Conservation (phyloP, 495 filamentous ascomycete genomes). For the Hypomontagnella submonticulosa region DNA sequence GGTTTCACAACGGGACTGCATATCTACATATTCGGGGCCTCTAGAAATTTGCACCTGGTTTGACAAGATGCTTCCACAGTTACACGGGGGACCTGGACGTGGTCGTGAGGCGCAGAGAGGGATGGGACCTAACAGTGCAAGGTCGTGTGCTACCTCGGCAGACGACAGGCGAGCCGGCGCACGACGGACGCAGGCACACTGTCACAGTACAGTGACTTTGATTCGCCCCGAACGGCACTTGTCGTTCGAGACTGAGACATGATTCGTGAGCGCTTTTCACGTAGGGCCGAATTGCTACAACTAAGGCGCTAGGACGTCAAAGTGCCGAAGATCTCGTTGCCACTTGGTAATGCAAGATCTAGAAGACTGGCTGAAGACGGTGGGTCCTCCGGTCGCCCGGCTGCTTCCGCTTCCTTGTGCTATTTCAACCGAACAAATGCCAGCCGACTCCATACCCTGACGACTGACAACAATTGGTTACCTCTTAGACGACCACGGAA, state of each 20-base stretch:
- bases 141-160: conserved; percentile 39
- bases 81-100: conserved; percentile 21
- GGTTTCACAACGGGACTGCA: conserved; percentile 28
- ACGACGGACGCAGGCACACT: conserved; percentile 45
- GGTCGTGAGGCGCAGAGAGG: conserved; percentile 31
- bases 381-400: conserved; percentile 39
- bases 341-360: conserved; percentile 47
- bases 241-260: conserved; percentile 46
- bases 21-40: conserved; percentile 12
- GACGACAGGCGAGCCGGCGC: conserved; percentile 44
- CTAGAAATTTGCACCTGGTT: conserved; percentile 20
- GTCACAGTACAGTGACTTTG: conserved; percentile 40
- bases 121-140: conserved; percentile 30
- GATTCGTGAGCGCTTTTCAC: conserved; percentile 39
- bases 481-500: neutral
- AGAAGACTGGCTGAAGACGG: conserved; percentile 31
- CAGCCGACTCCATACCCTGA: neutral
- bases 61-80: conserved; percentile 33
- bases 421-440: conserved; percentile 8
- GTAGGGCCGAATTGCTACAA: conserved; percentile 45
- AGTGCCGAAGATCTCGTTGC: conserved; percentile 47
- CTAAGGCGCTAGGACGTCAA: conserved; percentile 42
- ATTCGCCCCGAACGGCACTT: conserved; percentile 41
- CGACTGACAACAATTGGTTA: conserved; percentile 5
- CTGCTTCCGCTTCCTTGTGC: conserved; percentile 34